Evolutionary conservation across 192 early-diverging fungal species (phyloP), one percentile per base, ranked within the genome.

Genomic region (Powellomyces hirtus): DNA sequence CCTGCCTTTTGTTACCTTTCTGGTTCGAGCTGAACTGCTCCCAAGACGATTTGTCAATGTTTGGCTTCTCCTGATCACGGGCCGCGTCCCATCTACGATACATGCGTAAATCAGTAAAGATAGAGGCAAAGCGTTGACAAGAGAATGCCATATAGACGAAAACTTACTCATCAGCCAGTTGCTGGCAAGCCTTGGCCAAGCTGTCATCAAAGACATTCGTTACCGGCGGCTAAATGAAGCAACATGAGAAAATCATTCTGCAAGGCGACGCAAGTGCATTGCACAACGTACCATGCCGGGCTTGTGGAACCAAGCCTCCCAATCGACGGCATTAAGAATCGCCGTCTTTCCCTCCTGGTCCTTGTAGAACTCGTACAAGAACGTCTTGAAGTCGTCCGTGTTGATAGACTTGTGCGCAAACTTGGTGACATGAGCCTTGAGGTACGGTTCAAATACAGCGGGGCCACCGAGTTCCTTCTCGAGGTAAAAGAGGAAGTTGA

Each of bases 401-500:
- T 86, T 91, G 64, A 98, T 94, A 10, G 92, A 91, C 75, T 85
- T 90, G 61, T 94, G 91, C 38, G 91, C 79, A 79, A 96, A 97
- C 44, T 87, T 76, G 56, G 81, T 72, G 35, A 98, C 89, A 75
- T 97, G 87, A 1, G 45, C 55, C 29, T 57, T 60, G 37, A 75
- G 33, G 31, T 75, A 77, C 29, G 59, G 62, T 24, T 65, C 68
- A 81, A 98, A 98, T 33, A 92, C 83, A 18, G 80, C 75, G 0
- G 88, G 71, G 3, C 94, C 95, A 29, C 97, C 97, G 35, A 98
- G 77, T 51, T 88, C 68, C 68, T 89, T 83, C 74, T 98, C 96
- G 38, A 98, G 86, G 70, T 95, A 91, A 79, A 91, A 97, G 27
- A 98, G 81, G 50, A 98, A 76, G 74, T 93, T 93, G 71, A 90